Base-by-base conservation (phyloP, 2,329 filamentous ascomycete species). In the Ophioceras dolichostomum region DNA sequence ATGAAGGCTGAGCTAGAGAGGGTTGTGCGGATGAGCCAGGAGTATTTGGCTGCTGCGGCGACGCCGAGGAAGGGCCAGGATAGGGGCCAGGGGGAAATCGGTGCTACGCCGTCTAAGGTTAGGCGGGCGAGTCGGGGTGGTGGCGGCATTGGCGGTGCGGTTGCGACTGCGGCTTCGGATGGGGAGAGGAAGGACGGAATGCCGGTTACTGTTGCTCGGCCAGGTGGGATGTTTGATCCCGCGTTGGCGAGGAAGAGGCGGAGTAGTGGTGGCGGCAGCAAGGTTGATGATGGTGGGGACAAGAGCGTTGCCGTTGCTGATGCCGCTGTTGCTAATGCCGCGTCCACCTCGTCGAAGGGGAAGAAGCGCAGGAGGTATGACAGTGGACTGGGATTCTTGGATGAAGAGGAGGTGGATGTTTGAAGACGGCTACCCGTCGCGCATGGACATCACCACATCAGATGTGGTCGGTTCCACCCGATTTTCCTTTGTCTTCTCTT, bases 311-410 rank as follows among this genome's bases (percentile, higher is more conserved):
- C 8, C 17, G n/a, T 10, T 14, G 14, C 10, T n/a, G 30, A 17
- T 10, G 17, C 34, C 4, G 14, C 28, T 8, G 19, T 9, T 2
- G 6, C 8, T 4, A 18, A 45, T 19, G 38, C 39, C 21, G 29
- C 36, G 31, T 17, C 27, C 19, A 16, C 12, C 14, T 10, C 39
- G 33, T n/a, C 12, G 22, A 40, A 33, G 10, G 9, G 50, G 19
- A 59, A 43, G 45, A 70, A 64, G 55, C 58, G 58, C 41, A 62
- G 68, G 41, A 59, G 62, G 40, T 62, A 66, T 43, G 72, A 76
- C 49, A 73, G 68, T 38, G 73, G 71, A 0, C 47, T 76, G 35
- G 70, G 69, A 0, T 56, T 76, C 18, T 44, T 74, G 49, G 68
- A 71, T 20, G 70, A 75, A 47, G 69, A 73, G 26, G 65, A 66